Conservation (phyloP, 257 asterid genomes). For the Echium plantagineum region DNA sequence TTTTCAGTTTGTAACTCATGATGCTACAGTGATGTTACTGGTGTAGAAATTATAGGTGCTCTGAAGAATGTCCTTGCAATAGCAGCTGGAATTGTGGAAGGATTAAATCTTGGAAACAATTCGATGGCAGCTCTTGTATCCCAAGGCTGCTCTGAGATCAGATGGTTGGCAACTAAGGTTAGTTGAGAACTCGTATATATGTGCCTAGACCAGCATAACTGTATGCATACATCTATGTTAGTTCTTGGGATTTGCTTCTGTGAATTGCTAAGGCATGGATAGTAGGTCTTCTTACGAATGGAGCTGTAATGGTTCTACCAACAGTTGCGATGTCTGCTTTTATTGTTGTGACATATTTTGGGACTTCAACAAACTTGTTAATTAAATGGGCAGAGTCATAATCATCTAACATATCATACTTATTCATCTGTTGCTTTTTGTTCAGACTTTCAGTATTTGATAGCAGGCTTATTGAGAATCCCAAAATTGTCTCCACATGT, state of each 20-base stretch:
- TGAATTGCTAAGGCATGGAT: too few relatives aligned
- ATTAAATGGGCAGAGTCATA: too few relatives aligned
- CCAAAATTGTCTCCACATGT: too few relatives aligned
- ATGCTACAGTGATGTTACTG: conserved; percentile 88
- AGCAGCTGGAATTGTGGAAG: conserved; percentile 94
- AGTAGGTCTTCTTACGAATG: too few relatives aligned
- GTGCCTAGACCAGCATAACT: too few relatives aligned
- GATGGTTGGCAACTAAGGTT: conserved; percentile 95
- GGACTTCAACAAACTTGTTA: too few relatives aligned
- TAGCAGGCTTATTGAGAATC: too few relatives aligned
- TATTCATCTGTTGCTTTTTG: too few relatives aligned
- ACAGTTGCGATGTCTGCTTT: neutral
- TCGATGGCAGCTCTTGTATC: conserved; percentile 95
- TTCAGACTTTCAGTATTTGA: too few relatives aligned
- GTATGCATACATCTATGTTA: neutral
- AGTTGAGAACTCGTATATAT: neutral
- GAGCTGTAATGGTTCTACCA: too few relatives aligned
- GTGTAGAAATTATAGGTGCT: conserved; percentile 97
- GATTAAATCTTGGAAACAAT: conserved; percentile 83
- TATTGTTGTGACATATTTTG: too few relatives aligned
- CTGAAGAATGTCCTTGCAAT: conserved; percentile 88
- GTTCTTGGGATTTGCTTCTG: neutral
- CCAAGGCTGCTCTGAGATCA: conserved; percentile 92
- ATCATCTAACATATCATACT: too few relatives aligned
- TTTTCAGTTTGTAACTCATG: conserved; percentile 42